Conservation (phyloP, 148 eudicot genomes). For the Diospyros lotus region DNA sequence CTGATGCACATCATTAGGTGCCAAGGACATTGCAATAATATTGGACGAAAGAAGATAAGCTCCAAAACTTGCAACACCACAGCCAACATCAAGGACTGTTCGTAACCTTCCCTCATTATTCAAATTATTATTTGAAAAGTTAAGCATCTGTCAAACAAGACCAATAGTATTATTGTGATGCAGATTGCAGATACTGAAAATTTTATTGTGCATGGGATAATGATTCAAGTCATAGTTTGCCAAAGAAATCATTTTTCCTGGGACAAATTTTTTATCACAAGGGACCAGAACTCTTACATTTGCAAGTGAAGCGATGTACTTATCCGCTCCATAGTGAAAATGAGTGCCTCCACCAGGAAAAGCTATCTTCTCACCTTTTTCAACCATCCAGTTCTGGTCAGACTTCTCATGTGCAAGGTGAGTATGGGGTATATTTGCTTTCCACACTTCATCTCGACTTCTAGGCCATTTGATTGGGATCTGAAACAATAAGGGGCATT, state of each 20-base stretch:
- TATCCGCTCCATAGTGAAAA: conserved; percentile 95
- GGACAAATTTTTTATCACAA: not conserved
- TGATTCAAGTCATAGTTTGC: not conserved
- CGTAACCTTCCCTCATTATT: conserved; percentile 76
- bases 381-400: conserved; percentile 99
- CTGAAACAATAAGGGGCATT: conserved; percentile 27
- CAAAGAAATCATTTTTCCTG: not conserved
- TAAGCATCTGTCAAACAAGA: conserved; percentile 75
- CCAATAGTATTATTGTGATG: not conserved
- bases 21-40: conserved; percentile 86
- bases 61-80: conserved; percentile 99
- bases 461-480: conserved; percentile 98
- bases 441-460: conserved; percentile 98
- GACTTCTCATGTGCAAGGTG: conserved; percentile 99
- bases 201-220: not conserved
- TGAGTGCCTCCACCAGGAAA: conserved; percentile 99
- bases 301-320: conserved; percentile 89
- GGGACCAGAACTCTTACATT: conserved; percentile 53
- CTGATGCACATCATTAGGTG: conserved; percentile 98
- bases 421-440: conserved; percentile 97
- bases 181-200: not conserved
- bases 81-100: conserved; percentile 95
- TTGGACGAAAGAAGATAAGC: conserved; percentile 89
- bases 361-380: conserved; percentile 78
- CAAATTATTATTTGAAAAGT: conserved; percentile 62